Base-by-base conservation (phyloP, 2,329 filamentous ascomycete species). In the Fusarium annulatum region DNA sequence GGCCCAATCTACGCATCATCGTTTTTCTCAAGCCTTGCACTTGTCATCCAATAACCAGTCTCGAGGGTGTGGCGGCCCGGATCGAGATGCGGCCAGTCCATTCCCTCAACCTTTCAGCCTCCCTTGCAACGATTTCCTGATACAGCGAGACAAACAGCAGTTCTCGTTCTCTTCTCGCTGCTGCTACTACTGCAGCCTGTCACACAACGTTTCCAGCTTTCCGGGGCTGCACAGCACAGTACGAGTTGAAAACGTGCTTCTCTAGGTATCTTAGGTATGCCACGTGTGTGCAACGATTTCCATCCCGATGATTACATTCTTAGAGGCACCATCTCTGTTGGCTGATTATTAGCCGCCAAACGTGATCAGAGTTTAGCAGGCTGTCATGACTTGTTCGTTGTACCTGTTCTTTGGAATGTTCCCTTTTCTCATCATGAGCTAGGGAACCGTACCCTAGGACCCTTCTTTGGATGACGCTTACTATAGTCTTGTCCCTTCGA, bases 1-100 rank as follows among this genome's bases (percentile, higher is more conserved):
- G 48, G 43, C 71, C 61, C 58, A 73, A 67, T 75, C 65, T 73
- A 74, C 72, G 72, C 72, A 74, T 74, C 72, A 74, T 74, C 69
- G 36, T 36, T 67, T 62, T 30, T 53, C 61, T 53, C 69, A 59
- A 28, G 71, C 71, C 64, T 65, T 64, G 57, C 51, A 45, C 33
- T 57, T 39, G 45, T 45, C 42, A 45, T 52, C 69, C 72, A 73
- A 75, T 75, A 26, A 26, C 26, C 26, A 39, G 45, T 43, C 21
- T 59, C 30, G 43, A 59, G 61, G 55, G 46, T 62, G 72, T 74
- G 72, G 72, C 72, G 72, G 69, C 45, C 69, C 64, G 72, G 72
- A 70, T 74, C 72, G 72, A 70, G 72, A 74, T 75, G 67, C 65
- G 64, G 30, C 65, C 36, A 67, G 36, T 46, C 34, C 46, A 52